A percentile compares a stretch with the other conserved stretches of the same genome.
These are phyloP conservation scores for Xylariaceae sp. DNA, from an alignment of 2,329 filamentous ascomycete genomes.

Conservation along the genomic window DNA sequence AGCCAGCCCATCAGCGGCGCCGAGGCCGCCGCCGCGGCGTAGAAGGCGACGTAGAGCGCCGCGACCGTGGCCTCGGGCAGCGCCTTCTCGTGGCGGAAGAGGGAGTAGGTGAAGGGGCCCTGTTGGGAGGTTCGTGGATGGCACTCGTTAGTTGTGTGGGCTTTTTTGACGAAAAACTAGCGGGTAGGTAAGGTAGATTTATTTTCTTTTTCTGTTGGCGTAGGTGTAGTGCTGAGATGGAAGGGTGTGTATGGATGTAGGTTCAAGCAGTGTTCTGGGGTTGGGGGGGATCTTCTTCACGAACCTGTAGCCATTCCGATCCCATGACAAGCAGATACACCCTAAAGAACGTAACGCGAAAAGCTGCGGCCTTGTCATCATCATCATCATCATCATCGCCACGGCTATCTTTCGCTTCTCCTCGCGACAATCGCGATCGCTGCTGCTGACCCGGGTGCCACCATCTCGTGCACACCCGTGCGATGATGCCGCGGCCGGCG, in stretches of 20 bases:
- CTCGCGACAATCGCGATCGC: no score
- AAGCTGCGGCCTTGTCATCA: conserved; percentile 14
- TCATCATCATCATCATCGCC: no score
- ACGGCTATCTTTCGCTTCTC: conserved; percentile 2
- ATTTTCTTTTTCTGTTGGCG: no score
- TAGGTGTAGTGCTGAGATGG: no score
- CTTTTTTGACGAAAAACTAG: no score
- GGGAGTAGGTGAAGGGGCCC: conserved; percentile 27
- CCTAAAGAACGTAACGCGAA: conserved; percentile 19
- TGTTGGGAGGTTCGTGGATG: conserved; percentile 4
- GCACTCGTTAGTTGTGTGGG: conserved; percentile 3
- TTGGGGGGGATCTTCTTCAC: conserved; percentile 2
- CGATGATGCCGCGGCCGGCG: conserved; percentile 11
- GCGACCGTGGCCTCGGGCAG: conserved; percentile 29
- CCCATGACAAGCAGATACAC: conserved; percentile 47
- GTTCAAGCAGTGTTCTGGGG: no score
- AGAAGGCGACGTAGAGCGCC: conserved; percentile 38
- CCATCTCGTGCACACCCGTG: conserved; percentile 5
- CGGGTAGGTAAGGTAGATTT: no score
- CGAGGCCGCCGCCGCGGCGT: conserved; percentile 39
- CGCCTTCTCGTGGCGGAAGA: conserved; percentile 27
- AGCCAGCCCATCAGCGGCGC: conserved; percentile 43
- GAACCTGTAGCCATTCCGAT: conserved; percentile 48
- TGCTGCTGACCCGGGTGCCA: no score
- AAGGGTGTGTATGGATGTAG: no score